phyloP scores from a whole-genome alignment of 495 filamentous ascomycete genomes.

The Penicillium lividum region DNA sequence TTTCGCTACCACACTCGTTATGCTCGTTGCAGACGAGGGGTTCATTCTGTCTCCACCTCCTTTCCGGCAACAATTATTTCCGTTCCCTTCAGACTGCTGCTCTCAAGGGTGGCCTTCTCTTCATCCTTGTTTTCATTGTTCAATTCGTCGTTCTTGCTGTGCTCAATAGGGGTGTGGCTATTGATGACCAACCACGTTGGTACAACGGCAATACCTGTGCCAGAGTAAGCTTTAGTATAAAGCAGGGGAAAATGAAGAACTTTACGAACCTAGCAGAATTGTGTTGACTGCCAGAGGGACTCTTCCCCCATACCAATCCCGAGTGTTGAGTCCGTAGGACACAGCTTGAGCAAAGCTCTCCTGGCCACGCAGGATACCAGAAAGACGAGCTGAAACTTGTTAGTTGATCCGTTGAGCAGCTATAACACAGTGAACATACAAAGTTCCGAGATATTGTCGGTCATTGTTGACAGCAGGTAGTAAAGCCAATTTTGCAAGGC shows the following conservation, averaged over 20 bases:
- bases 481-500: slow-evolving; percentile 54
- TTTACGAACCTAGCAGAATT: slow-evolving; percentile 45
- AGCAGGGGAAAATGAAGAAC: background rate
- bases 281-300: slow-evolving; percentile 53
- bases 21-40: too few species aligned
- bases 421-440: slow-evolving; percentile 28
- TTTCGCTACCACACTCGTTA: too few species aligned
- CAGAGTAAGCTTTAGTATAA: background rate
- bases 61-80: background rate
- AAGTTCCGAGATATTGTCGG: slow-evolving; percentile 56
- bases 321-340: slow-evolving; percentile 55
- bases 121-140: background rate
- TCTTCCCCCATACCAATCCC: slow-evolving; percentile 47
- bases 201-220: background rate
- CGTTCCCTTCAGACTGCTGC: background rate
- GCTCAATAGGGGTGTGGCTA: slow-evolving; percentile 3
- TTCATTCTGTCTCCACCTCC: background rate
- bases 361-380: slow-evolving; percentile 59
- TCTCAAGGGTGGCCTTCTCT: background rate
- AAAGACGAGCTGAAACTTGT: slow-evolving; percentile 44
- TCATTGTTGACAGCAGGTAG: slow-evolving; percentile 60
- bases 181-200: slow-evolving; percentile 9
- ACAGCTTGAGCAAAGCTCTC: slow-evolving; percentile 64
- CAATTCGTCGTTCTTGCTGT: slow-evolving; percentile 2
- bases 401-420: slow-evolving; percentile 19